Percentiles rank a stretch among this genome's conserved stretches.
These are phyloP conservation scores for Eucalyptus pauciflora DNA, from an alignment of 345 rosid genomes.

Conservation along the genomic window DNA sequence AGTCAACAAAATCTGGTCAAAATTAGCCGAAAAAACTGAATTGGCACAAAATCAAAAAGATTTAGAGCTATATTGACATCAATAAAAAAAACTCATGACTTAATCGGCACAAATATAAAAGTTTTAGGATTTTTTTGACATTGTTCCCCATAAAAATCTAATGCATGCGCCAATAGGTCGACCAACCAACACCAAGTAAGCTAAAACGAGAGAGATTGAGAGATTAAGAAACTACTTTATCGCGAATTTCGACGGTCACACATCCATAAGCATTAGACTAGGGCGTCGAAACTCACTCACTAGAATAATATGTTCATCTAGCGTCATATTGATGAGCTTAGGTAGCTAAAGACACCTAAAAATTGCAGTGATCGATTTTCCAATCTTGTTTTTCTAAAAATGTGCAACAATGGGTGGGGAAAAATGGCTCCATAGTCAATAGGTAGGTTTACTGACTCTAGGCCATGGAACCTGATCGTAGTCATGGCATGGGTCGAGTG, in stretches of 20 bases:
- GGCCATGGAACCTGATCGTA: neutral
- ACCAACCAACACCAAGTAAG: neutral
- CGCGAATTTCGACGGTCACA: rapidly evolving
- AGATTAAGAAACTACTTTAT: neutral
- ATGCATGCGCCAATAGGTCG: neutral
- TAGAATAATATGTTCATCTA: neutral
- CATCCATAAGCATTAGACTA: neutral
- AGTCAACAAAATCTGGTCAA: rapidly evolving
- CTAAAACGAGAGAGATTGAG: neutral
- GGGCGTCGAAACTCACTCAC: neutral
- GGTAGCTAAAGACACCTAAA: neutral
- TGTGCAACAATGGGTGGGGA: neutral
- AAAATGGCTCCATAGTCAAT: neutral
- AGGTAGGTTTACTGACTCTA: neutral
- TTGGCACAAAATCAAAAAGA: too few relatives aligned
- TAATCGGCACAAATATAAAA: too few relatives aligned
- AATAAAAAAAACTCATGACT: too few relatives aligned
- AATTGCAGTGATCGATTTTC: rapidly evolving
- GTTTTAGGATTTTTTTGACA: too few relatives aligned
- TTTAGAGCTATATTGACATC: rapidly evolving
- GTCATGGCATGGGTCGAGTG: neutral
- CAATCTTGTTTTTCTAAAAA: neutral
- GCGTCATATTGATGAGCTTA: neutral
- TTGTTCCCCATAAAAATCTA: neutral
- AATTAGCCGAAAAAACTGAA: rapidly evolving